Base-by-base conservation (phyloP, 1,284 basidiomycete genomes). In the Apiotrichum sp. region DNA sequence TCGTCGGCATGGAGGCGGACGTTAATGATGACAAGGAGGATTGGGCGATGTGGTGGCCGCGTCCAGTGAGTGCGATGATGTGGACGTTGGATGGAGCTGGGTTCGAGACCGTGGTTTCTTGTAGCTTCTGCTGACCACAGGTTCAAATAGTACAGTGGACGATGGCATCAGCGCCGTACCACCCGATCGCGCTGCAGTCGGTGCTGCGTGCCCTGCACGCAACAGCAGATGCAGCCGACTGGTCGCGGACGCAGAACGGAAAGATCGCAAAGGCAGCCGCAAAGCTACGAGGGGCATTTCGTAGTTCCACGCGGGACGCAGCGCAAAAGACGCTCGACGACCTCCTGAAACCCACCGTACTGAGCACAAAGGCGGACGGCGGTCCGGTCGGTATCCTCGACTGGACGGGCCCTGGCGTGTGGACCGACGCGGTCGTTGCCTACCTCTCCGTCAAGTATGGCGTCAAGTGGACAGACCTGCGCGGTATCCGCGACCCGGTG, bases 131-230 rank as follows among this genome's bases (percentile, higher is more conserved):
- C 41, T 47, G 13, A 50, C 35, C 14, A 16, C 54, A 74, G 72
- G 62, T 78, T 13, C 76, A 77, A 60, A 71, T 78, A n/a, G 70
- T 69, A 2, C 76, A 78, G 63, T 78, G 77, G 77, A 78, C 77
- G 2, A 69, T 78, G 58, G 66, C 70, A 3, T 65, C 71, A 0
- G 63, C 71, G 3, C 72, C 71, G 2, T 52, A 47, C 50, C 73
- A 76, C 52, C 75, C 74, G 2, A 74, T 77, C 44, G 50, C 66
- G 7, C 58, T 75, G 16, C 58, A 62, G 10, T 66, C 74, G 16
- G 39, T 75, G 13, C 55, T 72, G 14, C 67, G 72, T 1, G 67
- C 73, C 33, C 48, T 66, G 7, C 74, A 73, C 55, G 59, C 64
- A 4, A 75, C 75, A 0, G 65, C 65, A 0, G 31, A 52, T 3